Percentiles rank a stretch among this genome's conserved stretches.
These are phyloP conservation scores for Fusarium stilboides DNA, from an alignment of 2,329 filamentous ascomycete species.

Conservation along the genomic window DNA sequence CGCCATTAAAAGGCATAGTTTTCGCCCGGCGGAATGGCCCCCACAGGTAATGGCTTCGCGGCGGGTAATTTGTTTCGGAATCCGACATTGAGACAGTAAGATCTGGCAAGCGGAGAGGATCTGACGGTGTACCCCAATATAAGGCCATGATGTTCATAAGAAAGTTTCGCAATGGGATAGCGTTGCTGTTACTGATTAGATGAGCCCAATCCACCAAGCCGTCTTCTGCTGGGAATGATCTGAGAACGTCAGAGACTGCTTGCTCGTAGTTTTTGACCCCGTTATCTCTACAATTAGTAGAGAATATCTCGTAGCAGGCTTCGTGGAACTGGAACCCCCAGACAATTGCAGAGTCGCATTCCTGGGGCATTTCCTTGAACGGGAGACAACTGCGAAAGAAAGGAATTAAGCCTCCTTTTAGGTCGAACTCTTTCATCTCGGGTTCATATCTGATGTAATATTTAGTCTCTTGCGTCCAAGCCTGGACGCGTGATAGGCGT, in stretches of 20 bases:
- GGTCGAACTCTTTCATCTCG: neutral
- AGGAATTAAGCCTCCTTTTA: neutral
- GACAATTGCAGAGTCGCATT: neutral
- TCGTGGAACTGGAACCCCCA: constrained; percentile 2
- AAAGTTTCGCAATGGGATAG: too few species aligned
- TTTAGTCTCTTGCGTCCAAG: neutral
- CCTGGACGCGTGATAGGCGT: neutral
- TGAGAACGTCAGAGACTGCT: neutral
- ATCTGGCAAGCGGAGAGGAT: too few species aligned
- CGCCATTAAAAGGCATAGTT: neutral
- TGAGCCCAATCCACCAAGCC: neutral
- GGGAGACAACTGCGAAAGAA: neutral
- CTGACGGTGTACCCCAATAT: too few species aligned
- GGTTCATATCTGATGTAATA: neutral
- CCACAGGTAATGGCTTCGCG: too few species aligned
- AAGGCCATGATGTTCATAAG: too few species aligned
- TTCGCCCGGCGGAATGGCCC: neutral
- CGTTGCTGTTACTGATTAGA: neutral
- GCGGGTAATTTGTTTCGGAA: too few species aligned
- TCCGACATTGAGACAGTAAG: too few species aligned
- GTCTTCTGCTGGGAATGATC: neutral
- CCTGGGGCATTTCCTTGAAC: too few species aligned
- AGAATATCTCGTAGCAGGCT: neutral
- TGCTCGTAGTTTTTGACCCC: neutral
- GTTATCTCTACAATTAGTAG: neutral